Evolutionary conservation across 2,329 filamentous ascomycete genomes (phyloP), one percentile per base, ranked within the genome.

Genomic region (Aureobasidium sp.): DNA sequence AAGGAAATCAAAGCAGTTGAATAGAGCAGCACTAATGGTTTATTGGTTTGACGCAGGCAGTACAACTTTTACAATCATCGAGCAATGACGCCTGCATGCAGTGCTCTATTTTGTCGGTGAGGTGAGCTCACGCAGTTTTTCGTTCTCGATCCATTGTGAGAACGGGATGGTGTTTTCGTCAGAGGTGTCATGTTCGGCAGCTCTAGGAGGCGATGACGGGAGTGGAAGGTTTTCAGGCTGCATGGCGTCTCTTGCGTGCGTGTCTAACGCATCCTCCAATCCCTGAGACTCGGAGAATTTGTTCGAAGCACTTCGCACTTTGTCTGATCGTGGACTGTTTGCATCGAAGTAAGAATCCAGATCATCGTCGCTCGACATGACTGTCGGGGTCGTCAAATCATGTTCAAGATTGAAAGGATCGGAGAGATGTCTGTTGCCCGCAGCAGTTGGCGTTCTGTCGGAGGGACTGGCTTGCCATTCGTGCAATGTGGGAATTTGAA

Each of bases 281-380:
- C 27, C 45, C 11, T 62, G 41, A 1, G 60, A 32, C 0, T 32
- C 44, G 3, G 59, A 48, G n/a, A 48, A 36, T 13, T 51, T 57
- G 7, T 11, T 41, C 25, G 53, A 29, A 29, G 11, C 21, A 29
- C 25, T 13, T 8, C 37, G 41, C 21, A 53, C 54, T 16, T 10
- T 54, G 4, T 59, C 54, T 32, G 53, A 48, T 5, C 30, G 27
- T 41, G 61, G 61, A 27, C 50, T 59, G 30, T 55, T 47, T 5
- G 55, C 37, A n/a, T 59, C 61, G 27, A 62, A 62, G 32, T 62
- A 62, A 11, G 53, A 51, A 16, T 62, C 61, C 36, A 62, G 8
- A 25, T 48, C 61, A n/a, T 62, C 50, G 14, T 62, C 51, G 39
- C 59, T 61, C 14, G 49, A 53, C 47, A 54, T 27, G 21, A 44